Evolutionary conservation across 305 asterid species (phyloP), one percentile per base, ranked within the genome.

Genomic region (Fraxinus floribunda): DNA sequence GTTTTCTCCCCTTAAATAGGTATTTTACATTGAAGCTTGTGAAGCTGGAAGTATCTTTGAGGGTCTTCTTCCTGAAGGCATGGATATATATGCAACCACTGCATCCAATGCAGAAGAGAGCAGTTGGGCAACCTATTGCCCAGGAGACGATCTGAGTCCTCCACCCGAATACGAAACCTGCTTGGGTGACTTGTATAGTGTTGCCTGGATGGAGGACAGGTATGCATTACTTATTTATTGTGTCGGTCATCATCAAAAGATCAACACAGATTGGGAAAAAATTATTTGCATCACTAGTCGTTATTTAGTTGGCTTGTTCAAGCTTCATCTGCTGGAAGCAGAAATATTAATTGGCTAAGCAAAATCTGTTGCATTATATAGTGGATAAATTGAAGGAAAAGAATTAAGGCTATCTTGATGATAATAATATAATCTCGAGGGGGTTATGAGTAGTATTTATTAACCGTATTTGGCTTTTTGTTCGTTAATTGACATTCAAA

Each of bases 161-260:
- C 94, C 99, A 81, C 91, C 88, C 0, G 98, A 89, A 85, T 94
- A 96, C 2, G 91, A 86, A 10, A 92, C 98, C 78, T 96, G 99
- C 91, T 89, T 96, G 88, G 98, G 99, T 30, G 99, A 96, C 89
- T 87, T 93, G 68, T 96, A 94, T 41, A 94, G 98, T 83, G 83
- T 96, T 86, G 94, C 99, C 82, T 96, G 99, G 99, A 94, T 96
- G 98, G 98, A 94, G 80, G 99, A 96, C 88, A 85, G 98, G 99
- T 93, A 89, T 32, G 81, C 41, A 22, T 64, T 26, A 20, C 52
- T 62, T 76, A 26, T 66, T 62, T 62, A 62, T 7, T 22, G 11
- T 11, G 36, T 66, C 36, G 1, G 7, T 29, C 38, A 66, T 66
- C 74, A 11, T 10, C 11, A 66, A 66, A 62, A 66, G 35, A 24